A percentile compares a stretch with the other conserved stretches of the same genome.
Evolutionary conservation across 495 filamentous ascomycete species (phyloP).

Genomic region (Aspergillus campestris): DNA sequence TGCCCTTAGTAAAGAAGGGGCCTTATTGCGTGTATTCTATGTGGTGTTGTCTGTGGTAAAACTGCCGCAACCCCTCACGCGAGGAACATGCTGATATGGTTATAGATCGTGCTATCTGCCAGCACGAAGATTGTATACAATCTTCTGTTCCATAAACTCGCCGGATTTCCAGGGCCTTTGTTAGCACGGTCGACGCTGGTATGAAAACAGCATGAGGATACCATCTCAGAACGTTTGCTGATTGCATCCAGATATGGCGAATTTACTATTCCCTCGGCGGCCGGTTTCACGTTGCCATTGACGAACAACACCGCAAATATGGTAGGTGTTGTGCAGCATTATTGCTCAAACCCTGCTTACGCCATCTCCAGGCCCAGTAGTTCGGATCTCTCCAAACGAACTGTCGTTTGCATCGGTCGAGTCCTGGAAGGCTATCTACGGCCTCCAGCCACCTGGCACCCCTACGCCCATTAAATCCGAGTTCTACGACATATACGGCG

Average conservation of each 20-base stretch:
- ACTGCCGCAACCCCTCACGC: too few species aligned
- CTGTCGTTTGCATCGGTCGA: slow-evolving; percentile 7
- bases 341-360: not conserved
- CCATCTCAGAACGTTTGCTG: not conserved
- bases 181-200: not conserved
- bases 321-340: not conserved
- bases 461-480: slow-evolving; percentile 3
- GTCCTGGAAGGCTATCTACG: slow-evolving; percentile 8
- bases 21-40: too few species aligned
- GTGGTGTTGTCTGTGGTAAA: too few species aligned
- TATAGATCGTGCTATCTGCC: too few species aligned
- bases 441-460: not conserved
- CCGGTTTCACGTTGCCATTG: not conserved
- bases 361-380: not conserved
- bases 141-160: not conserved
- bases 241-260: slow-evolving; percentile 2
- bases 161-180: not conserved
- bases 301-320: slow-evolving; percentile 1
- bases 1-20: too few species aligned
- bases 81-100: too few species aligned
- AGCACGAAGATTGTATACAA: not conserved
- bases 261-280: slow-evolving; percentile 1
- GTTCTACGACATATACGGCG: slow-evolving; percentile 16
- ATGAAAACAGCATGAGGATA: not conserved
- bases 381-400: slow-evolving; percentile 10